phyloP scores from a whole-genome alignment of 2,329 filamentous ascomycete genomes.

The Fonsecaea pedrosoi region DNA sequence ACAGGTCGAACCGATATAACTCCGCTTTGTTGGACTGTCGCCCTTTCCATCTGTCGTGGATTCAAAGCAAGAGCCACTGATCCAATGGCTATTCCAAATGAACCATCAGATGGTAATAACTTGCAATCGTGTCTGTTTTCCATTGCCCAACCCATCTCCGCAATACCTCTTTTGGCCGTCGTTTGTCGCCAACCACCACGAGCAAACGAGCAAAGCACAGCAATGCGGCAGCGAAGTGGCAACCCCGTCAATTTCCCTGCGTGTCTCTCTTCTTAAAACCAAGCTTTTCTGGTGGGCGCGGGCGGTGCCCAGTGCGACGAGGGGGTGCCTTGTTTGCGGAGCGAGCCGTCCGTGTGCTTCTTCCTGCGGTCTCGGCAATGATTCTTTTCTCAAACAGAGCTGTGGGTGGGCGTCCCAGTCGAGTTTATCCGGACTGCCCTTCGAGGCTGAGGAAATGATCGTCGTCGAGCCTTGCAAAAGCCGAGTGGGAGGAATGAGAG shows the following conservation, averaged over 20 bases:
- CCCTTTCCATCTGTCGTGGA: too few species aligned
- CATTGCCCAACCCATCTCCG: neutral
- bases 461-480: neutral
- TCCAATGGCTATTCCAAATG: too few species aligned
- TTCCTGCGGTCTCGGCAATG: neutral
- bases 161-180: neutral
- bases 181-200: neutral
- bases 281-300: too few species aligned
- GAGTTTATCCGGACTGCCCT: neutral
- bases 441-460: constrained; percentile 3
- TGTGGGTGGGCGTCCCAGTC: neutral
- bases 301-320: neutral
- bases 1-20: too few species aligned
- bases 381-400: neutral
- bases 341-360: neutral
- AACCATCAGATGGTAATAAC: too few species aligned
- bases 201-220: neutral
- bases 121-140: too few species aligned
- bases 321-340: neutral
- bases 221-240: neutral
- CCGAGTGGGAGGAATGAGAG: neutral
- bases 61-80: too few species aligned
- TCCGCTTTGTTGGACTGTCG: too few species aligned
- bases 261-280: neutral
- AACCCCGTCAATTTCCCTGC: neutral